Evolutionary conservation across 2,329 filamentous ascomycete species (phyloP).

Genomic region (Penicillium sp.): DNA sequence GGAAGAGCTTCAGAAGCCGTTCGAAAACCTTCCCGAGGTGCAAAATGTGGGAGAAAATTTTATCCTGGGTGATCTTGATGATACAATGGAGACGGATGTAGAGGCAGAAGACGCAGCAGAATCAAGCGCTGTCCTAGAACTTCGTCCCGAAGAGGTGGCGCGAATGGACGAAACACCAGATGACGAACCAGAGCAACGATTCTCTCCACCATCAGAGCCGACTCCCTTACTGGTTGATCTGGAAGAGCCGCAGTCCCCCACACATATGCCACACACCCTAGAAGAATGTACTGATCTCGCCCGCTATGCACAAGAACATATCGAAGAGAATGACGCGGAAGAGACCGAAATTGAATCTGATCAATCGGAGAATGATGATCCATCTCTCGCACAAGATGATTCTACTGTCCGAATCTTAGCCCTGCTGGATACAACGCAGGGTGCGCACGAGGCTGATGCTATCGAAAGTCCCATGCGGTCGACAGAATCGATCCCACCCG

Average conservation of each 20-base stretch:
- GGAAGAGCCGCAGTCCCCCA: constrained; percentile 5
- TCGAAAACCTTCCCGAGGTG: constrained; percentile 14
- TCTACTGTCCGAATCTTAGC: constrained; percentile 15
- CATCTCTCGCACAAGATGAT: constrained; percentile 26
- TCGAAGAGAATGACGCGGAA: not conserved
- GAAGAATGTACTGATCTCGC: not conserved
- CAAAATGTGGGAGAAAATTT: constrained; percentile 2
- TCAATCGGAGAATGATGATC: constrained; percentile 26
- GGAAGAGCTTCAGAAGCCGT: constrained; percentile 24
- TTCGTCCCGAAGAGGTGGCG: not conserved
- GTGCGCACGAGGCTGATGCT: constrained; percentile 23
- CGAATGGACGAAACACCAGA: not conserved
- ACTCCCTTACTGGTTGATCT: constrained; percentile 12
- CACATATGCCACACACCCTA: not conserved
- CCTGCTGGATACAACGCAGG: constrained; percentile 25
- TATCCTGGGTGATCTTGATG: constrained; percentile 1
- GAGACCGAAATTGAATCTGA: constrained; percentile 21
- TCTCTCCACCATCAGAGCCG: constrained; percentile 5
- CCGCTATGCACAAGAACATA: constrained; percentile 17
- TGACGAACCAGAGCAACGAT: not conserved
- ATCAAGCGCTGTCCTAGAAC: not conserved
- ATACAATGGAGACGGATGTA: not conserved
- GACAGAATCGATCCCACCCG: constrained; percentile 23
- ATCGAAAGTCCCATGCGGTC: constrained; percentile 19
- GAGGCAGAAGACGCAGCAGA: not conserved